Conservation (phyloP, 208 protist species). For the Leishmania arabica region DNA sequence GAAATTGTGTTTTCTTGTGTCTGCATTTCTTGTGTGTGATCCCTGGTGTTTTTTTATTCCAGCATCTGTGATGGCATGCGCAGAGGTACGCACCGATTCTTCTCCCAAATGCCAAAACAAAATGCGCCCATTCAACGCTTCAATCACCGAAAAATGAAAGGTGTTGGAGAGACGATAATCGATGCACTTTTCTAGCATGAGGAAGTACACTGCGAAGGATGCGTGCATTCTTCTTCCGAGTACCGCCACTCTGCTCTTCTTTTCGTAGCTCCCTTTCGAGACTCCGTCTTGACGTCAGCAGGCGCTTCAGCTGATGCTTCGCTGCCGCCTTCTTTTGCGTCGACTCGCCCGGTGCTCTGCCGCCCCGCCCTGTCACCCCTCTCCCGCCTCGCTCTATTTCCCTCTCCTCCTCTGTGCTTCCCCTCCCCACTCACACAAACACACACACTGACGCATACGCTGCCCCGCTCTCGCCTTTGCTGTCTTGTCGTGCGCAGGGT, state of each 20-base stretch:
- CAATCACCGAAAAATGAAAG: not conserved
- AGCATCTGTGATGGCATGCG: not conserved
- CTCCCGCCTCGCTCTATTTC: not conserved
- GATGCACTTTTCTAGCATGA: not conserved
- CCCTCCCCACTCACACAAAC: not conserved
- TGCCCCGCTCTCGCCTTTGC: not conserved
- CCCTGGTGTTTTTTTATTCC: not conserved
- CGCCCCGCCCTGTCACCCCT: not conserved
- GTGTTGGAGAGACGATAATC: not conserved
- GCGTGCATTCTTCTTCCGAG: not conserved
- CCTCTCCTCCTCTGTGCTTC: not conserved
- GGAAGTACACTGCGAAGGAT: not conserved
- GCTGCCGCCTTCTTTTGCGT: not conserved
- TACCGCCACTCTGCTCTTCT: not conserved
- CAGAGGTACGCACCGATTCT: not conserved
- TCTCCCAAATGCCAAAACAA: not conserved
- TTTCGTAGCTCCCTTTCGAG: not conserved
- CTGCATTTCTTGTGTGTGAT: not conserved
- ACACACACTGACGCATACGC: slow-evolving; percentile 5
- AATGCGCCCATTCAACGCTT: not conserved
- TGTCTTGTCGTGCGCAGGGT: slow-evolving; percentile 19
- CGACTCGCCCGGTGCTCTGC: not conserved
- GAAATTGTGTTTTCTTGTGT: not conserved
- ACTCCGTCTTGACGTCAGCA: not conserved
- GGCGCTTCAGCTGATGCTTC: not conserved